Base-by-base conservation (phyloP, 2,329 filamentous ascomycete species). In the Didymella pomorum region DNA sequence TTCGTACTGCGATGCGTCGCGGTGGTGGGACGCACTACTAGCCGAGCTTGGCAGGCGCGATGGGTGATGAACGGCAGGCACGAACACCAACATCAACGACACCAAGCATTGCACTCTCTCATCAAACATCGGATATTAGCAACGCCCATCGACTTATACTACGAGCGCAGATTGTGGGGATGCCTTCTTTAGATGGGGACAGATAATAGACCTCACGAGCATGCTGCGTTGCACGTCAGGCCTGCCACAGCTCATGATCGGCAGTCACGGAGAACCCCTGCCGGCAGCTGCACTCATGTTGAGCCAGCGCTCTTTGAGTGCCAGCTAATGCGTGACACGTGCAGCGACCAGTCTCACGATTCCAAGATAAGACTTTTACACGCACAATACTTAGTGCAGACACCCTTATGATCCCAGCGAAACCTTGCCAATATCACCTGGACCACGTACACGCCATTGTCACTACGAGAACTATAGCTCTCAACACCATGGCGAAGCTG, bases 401-500 rank as follows among this genome's bases (percentile, higher is more conserved):
- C 29, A 31, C 29, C 4, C 16, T 31, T 11, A 31, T 4, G 4
- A 5, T 8, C 12, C 21, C 20, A 11, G 5, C 10, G 10, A 41
- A 16, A 14, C 20, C 12, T 1, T 2, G 14, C 20, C 12, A 5
- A 4, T 3, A 3, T 41, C 37, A 21, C 4, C 37, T 41, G 37
- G 3, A 12, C 11, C 37, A 41, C 37, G 9, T 5, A 41, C 16
- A 23, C 37, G 4, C 10, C 37, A 14, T 14, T 23, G n/a, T n/a
- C n/a, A n/a, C n/a, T n/a, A n/a, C n/a, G n/a, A n/a, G n/a, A n/a
- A n/a, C n/a, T n/a, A n/a, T n/a, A n/a, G n/a, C n/a, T n/a, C n/a
- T n/a, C n/a, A n/a, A 9, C 41, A 9, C 1, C 41, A 68, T 68
- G 66, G n/a, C 46, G 14, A 67, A 77, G 61, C 43, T 77, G 56